Evolutionary conservation across 208 protist species (phyloP).

Genomic region (Leishmania lainsoni): DNA sequence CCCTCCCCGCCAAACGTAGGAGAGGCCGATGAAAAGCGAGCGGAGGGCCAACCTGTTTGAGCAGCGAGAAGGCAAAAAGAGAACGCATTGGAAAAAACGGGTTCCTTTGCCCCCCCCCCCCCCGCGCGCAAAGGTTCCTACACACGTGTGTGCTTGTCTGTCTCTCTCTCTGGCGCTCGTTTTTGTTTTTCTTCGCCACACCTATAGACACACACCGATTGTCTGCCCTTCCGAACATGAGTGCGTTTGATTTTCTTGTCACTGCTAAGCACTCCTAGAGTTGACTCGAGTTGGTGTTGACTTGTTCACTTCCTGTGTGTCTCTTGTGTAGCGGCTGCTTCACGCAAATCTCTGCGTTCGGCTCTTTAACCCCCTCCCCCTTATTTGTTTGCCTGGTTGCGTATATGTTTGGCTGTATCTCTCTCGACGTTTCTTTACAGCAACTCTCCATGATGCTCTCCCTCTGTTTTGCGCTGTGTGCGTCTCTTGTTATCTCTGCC

Average conservation of each 20-base stretch:
- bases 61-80: background rate
- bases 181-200: too few relatives aligned
- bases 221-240: background rate
- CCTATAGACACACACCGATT: background rate
- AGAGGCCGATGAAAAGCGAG: background rate
- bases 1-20: background rate
- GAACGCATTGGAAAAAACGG: background rate
- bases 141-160: background rate
- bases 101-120: too few relatives aligned
- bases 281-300: background rate
- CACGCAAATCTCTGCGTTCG: background rate
- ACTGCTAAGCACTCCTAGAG: background rate
- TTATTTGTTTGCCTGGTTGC: background rate
- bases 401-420: background rate
- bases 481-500: background rate
- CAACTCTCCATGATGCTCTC: background rate
- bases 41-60: background rate
- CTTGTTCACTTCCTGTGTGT: background rate
- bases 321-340: background rate
- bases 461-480: conserved; percentile 1
- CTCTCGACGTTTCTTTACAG: background rate
- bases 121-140: background rate
- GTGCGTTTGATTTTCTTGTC: background rate
- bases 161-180: background rate
- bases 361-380: background rate